Evolutionary conservation across 2,329 filamentous ascomycete species (phyloP).

Genomic region (Ceratocystis cubensis): DNA sequence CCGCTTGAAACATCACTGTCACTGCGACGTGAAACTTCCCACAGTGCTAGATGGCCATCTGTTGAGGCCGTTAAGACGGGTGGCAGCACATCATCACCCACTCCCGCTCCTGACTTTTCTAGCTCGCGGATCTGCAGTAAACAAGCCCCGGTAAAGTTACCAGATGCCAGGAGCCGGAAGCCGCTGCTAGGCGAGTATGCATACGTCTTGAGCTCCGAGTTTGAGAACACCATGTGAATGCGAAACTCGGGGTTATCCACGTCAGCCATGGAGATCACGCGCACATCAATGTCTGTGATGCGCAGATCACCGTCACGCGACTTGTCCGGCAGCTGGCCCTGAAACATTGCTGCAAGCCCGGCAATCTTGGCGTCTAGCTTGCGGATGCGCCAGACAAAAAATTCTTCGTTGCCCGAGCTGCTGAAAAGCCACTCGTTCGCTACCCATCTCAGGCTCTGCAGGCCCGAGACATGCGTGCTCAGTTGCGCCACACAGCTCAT

Average conservation of each 20-base stretch:
- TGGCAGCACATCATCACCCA: not conserved
- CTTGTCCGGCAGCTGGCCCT: slow-evolving; percentile 41
- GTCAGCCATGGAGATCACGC: slow-evolving; percentile 23
- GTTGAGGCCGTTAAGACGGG: slow-evolving; percentile 58
- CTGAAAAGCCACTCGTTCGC: slow-evolving; percentile 64
- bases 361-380: slow-evolving; percentile 37
- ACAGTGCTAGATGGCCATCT: slow-evolving; percentile 62
- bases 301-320: slow-evolving; percentile 53
- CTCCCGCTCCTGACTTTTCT: slow-evolving; percentile 23
- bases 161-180: slow-evolving; percentile 41
- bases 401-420: slow-evolving; percentile 76
- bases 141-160: slow-evolving; percentile 59
- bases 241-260: slow-evolving; percentile 33
- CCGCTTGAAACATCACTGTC: not conserved
- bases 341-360: slow-evolving; percentile 44
- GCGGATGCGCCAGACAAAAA: slow-evolving; percentile 67
- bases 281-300: slow-evolving; percentile 65
- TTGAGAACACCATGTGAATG: slow-evolving; percentile 67
- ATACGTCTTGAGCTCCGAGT: slow-evolving; percentile 61
- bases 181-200: slow-evolving; percentile 32
- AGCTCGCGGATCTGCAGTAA: slow-evolving; percentile 52
- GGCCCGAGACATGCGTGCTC: slow-evolving; percentile 67
- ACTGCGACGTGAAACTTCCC: slow-evolving; percentile 29
- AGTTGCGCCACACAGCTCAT: slow-evolving; percentile 49
- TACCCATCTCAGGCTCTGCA: slow-evolving; percentile 71